phyloP scores from a whole-genome alignment of 208 protist genomes.

The Giardia muris region DNA sequence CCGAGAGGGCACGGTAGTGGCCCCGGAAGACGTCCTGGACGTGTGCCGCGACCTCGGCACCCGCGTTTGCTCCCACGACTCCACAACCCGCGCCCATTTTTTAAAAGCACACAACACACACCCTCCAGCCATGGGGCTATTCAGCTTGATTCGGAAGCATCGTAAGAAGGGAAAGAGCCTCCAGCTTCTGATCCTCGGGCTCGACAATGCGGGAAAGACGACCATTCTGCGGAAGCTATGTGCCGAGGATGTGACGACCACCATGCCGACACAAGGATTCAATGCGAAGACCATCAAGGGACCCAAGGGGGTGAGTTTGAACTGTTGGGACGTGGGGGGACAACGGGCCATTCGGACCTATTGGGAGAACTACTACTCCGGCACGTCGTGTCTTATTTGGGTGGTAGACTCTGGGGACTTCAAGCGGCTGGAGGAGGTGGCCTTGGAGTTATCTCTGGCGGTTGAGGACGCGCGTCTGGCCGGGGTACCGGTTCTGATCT shows the following conservation, averaged over 20 bases:
- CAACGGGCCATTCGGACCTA: constrained; percentile 90
- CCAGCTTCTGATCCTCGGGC: constrained; percentile 71
- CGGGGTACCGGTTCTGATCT: constrained; percentile 89
- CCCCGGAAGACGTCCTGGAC: too few species aligned
- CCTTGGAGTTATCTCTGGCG: constrained; percentile 69
- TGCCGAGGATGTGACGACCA: constrained; percentile 66
- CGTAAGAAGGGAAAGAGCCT: constrained; percentile 58
- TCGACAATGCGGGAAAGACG: constrained; percentile 89
- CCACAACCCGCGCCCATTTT: too few species aligned
- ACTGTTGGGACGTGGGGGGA: constrained; percentile 98
- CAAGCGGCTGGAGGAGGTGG: constrained; percentile 63
- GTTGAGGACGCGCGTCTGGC: constrained; percentile 69
- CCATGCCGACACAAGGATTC: constrained; percentile 83
- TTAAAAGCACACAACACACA: too few species aligned
- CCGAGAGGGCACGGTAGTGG: too few species aligned
- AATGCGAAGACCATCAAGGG: constrained; percentile 74
- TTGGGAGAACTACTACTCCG: constrained; percentile 81
- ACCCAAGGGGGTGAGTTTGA: constrained; percentile 66
- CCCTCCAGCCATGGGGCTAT: constrained; percentile 53
- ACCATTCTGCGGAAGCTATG: constrained; percentile 70
- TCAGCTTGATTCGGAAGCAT: constrained; percentile 62
- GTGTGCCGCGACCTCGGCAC: too few species aligned
- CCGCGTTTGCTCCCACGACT: too few species aligned
- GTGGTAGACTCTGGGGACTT: constrained; percentile 68
- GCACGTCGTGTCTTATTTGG: constrained; percentile 65